Conservation (phyloP, 768 basidiomycete species). For the Lactifluus hygrophoroides region DNA sequence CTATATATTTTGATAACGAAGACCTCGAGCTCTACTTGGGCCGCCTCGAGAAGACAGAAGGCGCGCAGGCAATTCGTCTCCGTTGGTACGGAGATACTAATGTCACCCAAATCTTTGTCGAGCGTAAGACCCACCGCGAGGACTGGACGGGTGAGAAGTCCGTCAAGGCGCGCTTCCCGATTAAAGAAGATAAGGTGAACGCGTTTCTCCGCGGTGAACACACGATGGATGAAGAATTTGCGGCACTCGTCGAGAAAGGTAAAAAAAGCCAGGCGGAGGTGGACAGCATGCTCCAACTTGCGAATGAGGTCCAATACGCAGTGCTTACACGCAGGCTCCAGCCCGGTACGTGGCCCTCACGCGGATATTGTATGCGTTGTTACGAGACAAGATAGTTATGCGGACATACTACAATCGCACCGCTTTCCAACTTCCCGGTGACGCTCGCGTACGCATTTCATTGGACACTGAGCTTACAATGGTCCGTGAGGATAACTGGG, state of each 20-base stretch:
- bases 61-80: constrained; percentile 92
- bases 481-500: constrained; percentile 96
- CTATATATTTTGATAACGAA: constrained; percentile 95
- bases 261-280: constrained; percentile 92
- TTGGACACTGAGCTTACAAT: constrained; percentile 95
- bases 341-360: constrained; percentile 54
- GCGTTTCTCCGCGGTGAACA: constrained; percentile 85
- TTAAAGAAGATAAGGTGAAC: constrained; percentile 91
- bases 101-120: constrained; percentile 77
- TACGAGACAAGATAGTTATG: constrained; percentile 51
- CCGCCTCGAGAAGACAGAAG: constrained; percentile 95
- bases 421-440: constrained; percentile 97
- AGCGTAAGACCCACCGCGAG: constrained; percentile 89
- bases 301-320: constrained; percentile 94
- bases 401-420: constrained; percentile 98
- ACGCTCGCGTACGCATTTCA: constrained; percentile 97
- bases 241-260: constrained; percentile 74
- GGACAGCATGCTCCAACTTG: constrained; percentile 90
- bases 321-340: constrained; percentile 69
- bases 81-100: constrained; percentile 94
- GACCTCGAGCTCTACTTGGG: constrained; percentile 94
- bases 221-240: constrained; percentile 90
- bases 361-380: not conserved
- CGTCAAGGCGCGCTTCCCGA: constrained; percentile 92
- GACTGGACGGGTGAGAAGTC: constrained; percentile 99